These are phyloP conservation scores for Alloteropsis semialata DNA, from an alignment of 176 grass and related monocot genomes.

Conservation along the genomic window DNA sequence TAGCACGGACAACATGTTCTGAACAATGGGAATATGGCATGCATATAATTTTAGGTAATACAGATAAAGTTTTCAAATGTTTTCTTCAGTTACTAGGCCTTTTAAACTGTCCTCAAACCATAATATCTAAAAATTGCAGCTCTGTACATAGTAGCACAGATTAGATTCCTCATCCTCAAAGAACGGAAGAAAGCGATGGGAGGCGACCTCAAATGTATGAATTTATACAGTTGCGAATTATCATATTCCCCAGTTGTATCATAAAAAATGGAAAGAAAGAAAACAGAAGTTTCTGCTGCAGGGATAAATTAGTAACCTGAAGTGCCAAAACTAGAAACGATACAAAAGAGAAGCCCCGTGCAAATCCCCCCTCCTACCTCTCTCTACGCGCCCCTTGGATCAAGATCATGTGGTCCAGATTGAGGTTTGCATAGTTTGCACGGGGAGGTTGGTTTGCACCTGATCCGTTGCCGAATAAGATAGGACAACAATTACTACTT, in stretches of 20 bases:
- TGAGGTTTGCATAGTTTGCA: no score
- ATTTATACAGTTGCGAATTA: neutral
- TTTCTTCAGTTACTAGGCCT: neutral
- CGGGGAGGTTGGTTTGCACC: no score
- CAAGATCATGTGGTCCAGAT: no score
- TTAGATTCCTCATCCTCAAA: neutral
- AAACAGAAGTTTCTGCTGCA: neutral
- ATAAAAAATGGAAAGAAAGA: neutral
- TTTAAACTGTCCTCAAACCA: neutral
- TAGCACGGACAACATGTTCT: neutral
- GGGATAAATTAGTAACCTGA: neutral
- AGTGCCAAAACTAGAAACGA: constrained; percentile 11
- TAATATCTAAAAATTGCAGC: neutral
- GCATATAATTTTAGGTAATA: neutral
- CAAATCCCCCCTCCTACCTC: no score
- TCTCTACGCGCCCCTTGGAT: no score
- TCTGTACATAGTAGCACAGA: neutral
- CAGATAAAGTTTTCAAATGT: neutral
- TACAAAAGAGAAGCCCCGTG: constrained; percentile 36
- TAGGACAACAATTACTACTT: neutral
- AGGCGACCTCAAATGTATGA: neutral
- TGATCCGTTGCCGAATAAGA: no score
- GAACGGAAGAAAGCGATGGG: neutral
- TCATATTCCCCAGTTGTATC: neutral
- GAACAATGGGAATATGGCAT: neutral